A percentile compares a stretch with the other conserved stretches of the same genome.
Evolutionary conservation across 2,329 filamentous ascomycete genomes (phyloP).

Genomic region (Aspergillus texensis): DNA sequence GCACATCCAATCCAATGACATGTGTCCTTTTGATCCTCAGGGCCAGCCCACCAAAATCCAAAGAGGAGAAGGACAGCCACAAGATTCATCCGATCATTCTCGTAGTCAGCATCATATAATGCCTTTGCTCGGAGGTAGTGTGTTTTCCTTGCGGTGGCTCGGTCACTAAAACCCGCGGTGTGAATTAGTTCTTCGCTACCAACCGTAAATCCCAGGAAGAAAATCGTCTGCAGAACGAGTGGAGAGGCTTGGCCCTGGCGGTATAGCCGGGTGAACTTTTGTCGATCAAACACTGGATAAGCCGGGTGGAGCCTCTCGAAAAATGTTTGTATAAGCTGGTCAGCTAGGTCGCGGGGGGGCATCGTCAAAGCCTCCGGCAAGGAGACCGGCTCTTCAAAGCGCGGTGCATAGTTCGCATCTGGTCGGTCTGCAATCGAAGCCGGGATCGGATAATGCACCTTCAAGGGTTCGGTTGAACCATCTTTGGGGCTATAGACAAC

Average conservation of each 20-base stretch:
- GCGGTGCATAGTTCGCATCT: background rate
- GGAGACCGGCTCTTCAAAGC: background rate
- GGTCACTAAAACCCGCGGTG: conserved; percentile 21
- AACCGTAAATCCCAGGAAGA: background rate
- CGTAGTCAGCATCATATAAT: conserved; percentile 28
- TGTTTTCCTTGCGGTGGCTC: conserved; percentile 24
- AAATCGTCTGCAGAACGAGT: background rate
- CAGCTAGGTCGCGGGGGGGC: background rate
- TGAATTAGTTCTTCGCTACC: conserved; percentile 18
- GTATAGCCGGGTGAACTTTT: background rate
- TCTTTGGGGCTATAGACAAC: conserved; percentile 14
- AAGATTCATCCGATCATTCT: conserved; percentile 21
- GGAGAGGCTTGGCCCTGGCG: background rate
- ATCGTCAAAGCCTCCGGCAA: background rate
- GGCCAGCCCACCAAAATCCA: conserved; percentile 28
- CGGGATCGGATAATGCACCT: conserved; percentile 20
- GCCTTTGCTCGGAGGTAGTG: conserved; percentile 29
- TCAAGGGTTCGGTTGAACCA: conserved; percentile 16
- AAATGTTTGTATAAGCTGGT: background rate
- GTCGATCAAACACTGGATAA: conserved; percentile 4
- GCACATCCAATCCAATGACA: conserved; percentile 25
- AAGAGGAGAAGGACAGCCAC: conserved; percentile 23
- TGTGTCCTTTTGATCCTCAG: conserved; percentile 26
- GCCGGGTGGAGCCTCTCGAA: background rate
- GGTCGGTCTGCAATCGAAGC: conserved; percentile 23